These are phyloP conservation scores for Schizosaccharomyces cryophilus DNA, from an alignment of 805 yeast genomes.

Conservation along the genomic window DNA sequence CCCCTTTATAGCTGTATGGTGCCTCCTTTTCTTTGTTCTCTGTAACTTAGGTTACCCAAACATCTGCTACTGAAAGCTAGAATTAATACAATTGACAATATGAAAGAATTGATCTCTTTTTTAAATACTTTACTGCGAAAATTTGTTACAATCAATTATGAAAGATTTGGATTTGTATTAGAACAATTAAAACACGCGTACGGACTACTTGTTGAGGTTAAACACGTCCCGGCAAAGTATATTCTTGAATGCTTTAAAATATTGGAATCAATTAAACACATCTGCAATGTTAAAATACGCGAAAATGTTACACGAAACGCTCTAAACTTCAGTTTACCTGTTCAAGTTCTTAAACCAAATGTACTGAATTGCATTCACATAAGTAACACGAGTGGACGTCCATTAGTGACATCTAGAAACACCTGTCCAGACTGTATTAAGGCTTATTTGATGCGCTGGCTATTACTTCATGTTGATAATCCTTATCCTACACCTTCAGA, in stretches of 20 bases:
- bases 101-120: neutral
- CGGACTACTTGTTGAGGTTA: neutral
- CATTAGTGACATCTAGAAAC: neutral
- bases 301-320: neutral
- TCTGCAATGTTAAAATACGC: neutral
- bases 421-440: neutral
- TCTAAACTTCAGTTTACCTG: neutral
- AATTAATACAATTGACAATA: neutral
- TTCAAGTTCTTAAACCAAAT: neutral
- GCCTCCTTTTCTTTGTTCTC: neutral
- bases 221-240: neutral
- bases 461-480: neutral
- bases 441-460: neutral
- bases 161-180: neutral
- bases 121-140: neutral
- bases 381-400: neutral
- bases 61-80: neutral
- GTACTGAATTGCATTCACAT: neutral
- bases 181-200: neutral
- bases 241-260: neutral
- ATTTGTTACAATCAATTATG: neutral
- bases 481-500: neutral
- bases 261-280: neutral
- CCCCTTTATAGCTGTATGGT: neutral
- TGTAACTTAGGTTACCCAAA: neutral